phyloP scores from a whole-genome alignment of 306 rosid genomes.

The Pyrus communis region DNA sequence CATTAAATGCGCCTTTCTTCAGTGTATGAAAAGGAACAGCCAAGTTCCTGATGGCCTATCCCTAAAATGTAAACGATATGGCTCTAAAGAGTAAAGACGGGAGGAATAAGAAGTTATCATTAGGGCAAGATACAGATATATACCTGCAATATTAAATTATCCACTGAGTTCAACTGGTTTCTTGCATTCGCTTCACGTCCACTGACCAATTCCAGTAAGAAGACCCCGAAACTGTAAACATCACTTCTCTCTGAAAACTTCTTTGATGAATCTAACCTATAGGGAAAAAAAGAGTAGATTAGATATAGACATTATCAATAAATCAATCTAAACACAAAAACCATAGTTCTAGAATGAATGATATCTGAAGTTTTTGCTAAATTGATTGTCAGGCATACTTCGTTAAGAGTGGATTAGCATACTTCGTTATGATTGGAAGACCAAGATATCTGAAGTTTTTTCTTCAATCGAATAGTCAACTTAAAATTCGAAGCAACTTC shows the following conservation, averaged over 20 bases:
- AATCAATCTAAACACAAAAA: not conserved
- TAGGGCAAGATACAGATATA: not conserved
- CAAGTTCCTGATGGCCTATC: not conserved
- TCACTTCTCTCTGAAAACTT: slow-evolving; percentile 47
- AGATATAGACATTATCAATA: not conserved
- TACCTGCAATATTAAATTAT: slow-evolving; percentile 49
- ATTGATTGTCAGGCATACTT: no score
- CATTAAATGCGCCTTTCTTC: no score
- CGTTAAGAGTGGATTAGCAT: no score
- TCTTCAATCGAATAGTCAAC: not conserved
- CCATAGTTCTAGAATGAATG: not conserved
- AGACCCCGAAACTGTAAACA: slow-evolving; percentile 66
- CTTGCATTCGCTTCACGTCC: slow-evolving; percentile 45
- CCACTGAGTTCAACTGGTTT: slow-evolving; percentile 22
- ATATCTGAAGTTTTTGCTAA: not conserved
- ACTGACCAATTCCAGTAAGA: slow-evolving; percentile 61
- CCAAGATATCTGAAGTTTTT: not conserved
- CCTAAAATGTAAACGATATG: not conserved
- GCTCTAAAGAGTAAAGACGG: not conserved
- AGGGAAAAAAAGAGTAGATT: not conserved
- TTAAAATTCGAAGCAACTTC: not conserved
- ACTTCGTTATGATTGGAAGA: no score
- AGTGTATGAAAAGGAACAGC: not conserved
- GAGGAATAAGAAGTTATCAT: not conserved
- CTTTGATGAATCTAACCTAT: slow-evolving; percentile 45